Evolutionary conservation across 2,329 filamentous ascomycete genomes (phyloP).

Genomic region (Fusarium metavorans): DNA sequence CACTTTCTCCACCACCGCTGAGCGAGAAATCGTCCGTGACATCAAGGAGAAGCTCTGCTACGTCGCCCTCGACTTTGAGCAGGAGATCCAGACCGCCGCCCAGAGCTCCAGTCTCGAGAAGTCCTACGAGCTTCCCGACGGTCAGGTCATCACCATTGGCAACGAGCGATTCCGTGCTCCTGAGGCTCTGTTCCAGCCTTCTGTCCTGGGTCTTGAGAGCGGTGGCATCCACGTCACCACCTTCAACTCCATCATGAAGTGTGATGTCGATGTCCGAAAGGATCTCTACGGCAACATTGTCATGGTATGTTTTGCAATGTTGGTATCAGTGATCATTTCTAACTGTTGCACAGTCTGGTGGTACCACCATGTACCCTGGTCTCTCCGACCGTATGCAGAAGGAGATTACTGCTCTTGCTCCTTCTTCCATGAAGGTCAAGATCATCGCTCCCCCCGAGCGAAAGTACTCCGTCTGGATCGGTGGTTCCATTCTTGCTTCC

Average conservation of each 20-base stretch:
- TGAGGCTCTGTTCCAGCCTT: slow-evolving; percentile 99
- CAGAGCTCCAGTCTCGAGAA: slow-evolving; percentile 99
- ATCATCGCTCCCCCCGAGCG: slow-evolving; percentile 99
- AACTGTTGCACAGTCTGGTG: slow-evolving; percentile 82
- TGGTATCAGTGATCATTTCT: slow-evolving; percentile 38
- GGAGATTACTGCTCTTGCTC: slow-evolving; percentile 99
- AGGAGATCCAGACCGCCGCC: slow-evolving; percentile 99
- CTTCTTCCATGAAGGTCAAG: slow-evolving; percentile 99
- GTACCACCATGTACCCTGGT: slow-evolving; percentile 99
- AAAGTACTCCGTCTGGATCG: slow-evolving; percentile 99
- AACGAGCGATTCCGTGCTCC: slow-evolving; percentile 99
- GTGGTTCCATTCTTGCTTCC: slow-evolving; percentile 99
- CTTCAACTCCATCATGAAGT: slow-evolving; percentile 99
- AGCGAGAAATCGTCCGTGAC: slow-evolving; percentile 99
- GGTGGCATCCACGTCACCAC: slow-evolving; percentile 99
- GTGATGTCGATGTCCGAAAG: slow-evolving; percentile 99
- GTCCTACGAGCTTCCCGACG: slow-evolving; percentile 99
- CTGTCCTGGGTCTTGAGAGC: slow-evolving; percentile 96
- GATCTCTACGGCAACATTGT: slow-evolving; percentile 99
- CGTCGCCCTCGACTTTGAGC: slow-evolving; percentile 99
- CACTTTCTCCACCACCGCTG: slow-evolving; percentile 99
- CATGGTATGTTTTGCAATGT: slow-evolving; percentile 79
- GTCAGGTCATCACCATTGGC: slow-evolving; percentile 99
- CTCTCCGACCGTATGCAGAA: slow-evolving; percentile 99
- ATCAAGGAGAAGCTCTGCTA: slow-evolving; percentile 99